Evolutionary conservation across 306 rosid species (phyloP), one percentile per base, ranked within the genome.

Genomic region (Cicer judaicum): DNA sequence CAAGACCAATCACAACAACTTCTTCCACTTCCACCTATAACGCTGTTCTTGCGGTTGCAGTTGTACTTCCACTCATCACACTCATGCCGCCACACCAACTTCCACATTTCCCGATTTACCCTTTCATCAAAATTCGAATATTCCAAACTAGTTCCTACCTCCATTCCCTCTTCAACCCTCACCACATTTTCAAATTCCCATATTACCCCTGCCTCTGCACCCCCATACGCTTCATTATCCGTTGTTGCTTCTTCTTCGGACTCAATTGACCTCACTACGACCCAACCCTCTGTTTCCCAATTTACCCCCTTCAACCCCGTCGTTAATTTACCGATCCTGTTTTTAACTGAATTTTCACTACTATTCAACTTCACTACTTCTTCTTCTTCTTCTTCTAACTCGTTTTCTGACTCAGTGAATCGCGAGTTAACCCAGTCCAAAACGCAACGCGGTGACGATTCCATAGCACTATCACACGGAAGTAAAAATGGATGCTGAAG

Each of bases 361-460:
- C 15, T 39, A 1, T 69, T 50, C 59, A 2, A 10, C 19, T 10
- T 74, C 64, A 64, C 10, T 16, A 1, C 21, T 8, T 81, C 86
- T 16, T 19, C 21, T 8, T 81, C 86, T 0, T 68, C 70, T 57
- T 60, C 65, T 41, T 70, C 77, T 0, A 19, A 38, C 15, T 87
- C 88, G 59, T 52, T 64, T 3, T 68, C 80, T 1, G 79, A 68
- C 61, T 78, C 85, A 7, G 76, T 59, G 73, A 88, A 84, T 15
- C 81, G 84, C 12, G 76, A 78, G 86, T 77, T 80, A 38, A 66
- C 80, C 93, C 93, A 84, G 69, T 91, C 96, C 29, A 93, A 80
- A 10, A 93, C 96, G 77, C 93, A 88, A 7, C 98, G 91, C 8
- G 98, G 98, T 6, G 98, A 93, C 1, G 84, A 82, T 38, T 88